A percentile compares a stretch with the other conserved stretches of the same genome.
phyloP scores from a whole-genome alignment of 352 stramenopile genomes.

The Plasmopara viticola region DNA sequence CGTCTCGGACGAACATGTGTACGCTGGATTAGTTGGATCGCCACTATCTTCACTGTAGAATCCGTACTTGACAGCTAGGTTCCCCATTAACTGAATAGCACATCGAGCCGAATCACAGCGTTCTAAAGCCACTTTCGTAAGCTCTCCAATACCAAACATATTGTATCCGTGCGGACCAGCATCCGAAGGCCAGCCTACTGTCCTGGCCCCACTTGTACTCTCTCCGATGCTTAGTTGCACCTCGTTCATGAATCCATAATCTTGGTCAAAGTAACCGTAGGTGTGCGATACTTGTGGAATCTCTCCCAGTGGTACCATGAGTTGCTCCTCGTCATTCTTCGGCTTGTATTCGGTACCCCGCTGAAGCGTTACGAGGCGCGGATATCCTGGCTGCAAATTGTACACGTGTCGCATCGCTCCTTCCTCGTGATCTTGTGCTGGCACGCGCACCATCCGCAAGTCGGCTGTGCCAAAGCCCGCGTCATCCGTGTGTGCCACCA shows the following conservation, averaged over 20 bases:
- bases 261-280: constrained; percentile 92
- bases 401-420: constrained; percentile 54
- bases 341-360: constrained; percentile 66
- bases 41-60: constrained; percentile 91
- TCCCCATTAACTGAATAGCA: constrained; percentile 88
- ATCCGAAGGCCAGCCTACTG: constrained; percentile 61
- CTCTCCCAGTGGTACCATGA: constrained; percentile 67
- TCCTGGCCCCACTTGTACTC: constrained; percentile 87
- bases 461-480: constrained; percentile 81
- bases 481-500: constrained; percentile 88
- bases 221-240: constrained; percentile 91
- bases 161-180: constrained; percentile 67
- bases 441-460: constrained; percentile 88
- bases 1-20: constrained; percentile 72
- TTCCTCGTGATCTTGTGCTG: constrained; percentile 58
- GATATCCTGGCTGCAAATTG: constrained; percentile 61
- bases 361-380: constrained; percentile 62
- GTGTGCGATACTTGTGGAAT: constrained; percentile 89
- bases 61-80: constrained; percentile 89
- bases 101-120: constrained; percentile 80
- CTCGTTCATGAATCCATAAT: constrained; percentile 95
- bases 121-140: constrained; percentile 89
- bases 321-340: constrained; percentile 18
- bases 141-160: constrained; percentile 87
- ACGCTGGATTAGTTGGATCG: constrained; percentile 43